Evolutionary conservation across 108 stramenopile species (phyloP).

Genomic region (Skeletonema grethae): DNA sequence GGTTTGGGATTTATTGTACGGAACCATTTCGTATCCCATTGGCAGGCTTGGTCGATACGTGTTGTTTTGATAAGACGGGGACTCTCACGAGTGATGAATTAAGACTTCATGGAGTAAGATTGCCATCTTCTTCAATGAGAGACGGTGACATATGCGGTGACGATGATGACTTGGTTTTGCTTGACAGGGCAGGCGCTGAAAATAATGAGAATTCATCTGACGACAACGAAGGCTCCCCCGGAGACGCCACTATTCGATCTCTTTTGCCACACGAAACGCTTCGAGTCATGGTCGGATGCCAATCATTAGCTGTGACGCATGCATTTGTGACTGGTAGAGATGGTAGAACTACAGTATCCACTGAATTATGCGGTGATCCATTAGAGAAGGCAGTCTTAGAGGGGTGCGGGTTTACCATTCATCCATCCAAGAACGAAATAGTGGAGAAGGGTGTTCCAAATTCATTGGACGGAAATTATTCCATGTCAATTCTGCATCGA

Average conservation of each 20-base stretch:
- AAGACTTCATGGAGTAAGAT: conserved; percentile 78
- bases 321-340: conserved; percentile 26
- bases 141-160: conserved; percentile 3
- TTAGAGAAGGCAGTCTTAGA: conserved; percentile 91
- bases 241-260: conserved; percentile 7
- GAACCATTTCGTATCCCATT: conserved; percentile 96
- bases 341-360: conserved; percentile 29
- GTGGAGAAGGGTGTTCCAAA: conserved; percentile 6
- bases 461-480: neutral
- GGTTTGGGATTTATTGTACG: conserved; percentile 89
- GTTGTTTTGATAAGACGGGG: conserved; percentile 98
- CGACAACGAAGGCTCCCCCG: neutral
- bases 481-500: conserved; percentile 57
- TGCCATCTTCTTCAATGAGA: conserved; percentile 11
- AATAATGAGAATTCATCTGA: neutral
- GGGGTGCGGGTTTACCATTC: conserved; percentile 75
- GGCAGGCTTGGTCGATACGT: conserved; percentile 90
- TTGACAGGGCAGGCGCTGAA: conserved; percentile 17
- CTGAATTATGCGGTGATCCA: conserved; percentile 84
- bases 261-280: conserved; percentile 52
- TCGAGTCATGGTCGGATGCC: conserved; percentile 91
- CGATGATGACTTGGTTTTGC: conserved; percentile 37
- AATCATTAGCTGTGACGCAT: conserved; percentile 70
- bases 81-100: conserved; percentile 96
- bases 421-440: conserved; percentile 45